These are phyloP conservation scores for Podaxis pistillaris DNA, from an alignment of 768 basidiomycete genomes.

Conservation along the genomic window DNA sequence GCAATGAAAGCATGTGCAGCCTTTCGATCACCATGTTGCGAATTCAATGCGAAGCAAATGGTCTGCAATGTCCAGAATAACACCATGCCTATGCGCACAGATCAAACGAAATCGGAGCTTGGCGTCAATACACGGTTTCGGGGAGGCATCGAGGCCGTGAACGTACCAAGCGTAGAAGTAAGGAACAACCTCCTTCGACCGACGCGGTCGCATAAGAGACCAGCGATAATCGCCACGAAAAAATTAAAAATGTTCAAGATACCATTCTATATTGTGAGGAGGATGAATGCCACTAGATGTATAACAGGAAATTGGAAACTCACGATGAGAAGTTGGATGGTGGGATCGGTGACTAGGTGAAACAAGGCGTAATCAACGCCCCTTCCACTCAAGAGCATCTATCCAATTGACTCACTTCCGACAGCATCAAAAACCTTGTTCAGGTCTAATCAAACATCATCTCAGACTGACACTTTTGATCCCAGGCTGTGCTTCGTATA, in stretches of 20 bases:
- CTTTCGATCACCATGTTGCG: slow-evolving; percentile 35
- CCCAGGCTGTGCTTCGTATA: background rate
- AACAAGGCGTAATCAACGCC: background rate
- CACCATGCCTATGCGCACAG: slow-evolving; percentile 38
- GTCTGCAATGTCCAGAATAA: slow-evolving; percentile 59
- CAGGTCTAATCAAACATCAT: slow-evolving; percentile 31
- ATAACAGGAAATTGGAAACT: slow-evolving; percentile 13
- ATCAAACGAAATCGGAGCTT: slow-evolving; percentile 13
- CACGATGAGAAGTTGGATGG: slow-evolving; percentile 41
- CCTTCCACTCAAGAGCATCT: background rate
- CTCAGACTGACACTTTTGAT: background rate
- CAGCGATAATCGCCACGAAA: slow-evolving; percentile 47
- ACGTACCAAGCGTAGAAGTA: slow-evolving; percentile 38
- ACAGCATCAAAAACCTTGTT: slow-evolving; percentile 53
- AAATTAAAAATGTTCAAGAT: slow-evolving; percentile 57
- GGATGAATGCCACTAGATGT: background rate
- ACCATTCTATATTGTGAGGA: slow-evolving; percentile 40
- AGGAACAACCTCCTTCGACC: slow-evolving; percentile 53
- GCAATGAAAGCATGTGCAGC: slow-evolving; percentile 61
- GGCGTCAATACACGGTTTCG: background rate
- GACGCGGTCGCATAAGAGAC: slow-evolving; percentile 45
- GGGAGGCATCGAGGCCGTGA: background rate
- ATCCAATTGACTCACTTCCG: slow-evolving; percentile 31
- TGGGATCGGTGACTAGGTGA: slow-evolving; percentile 38
- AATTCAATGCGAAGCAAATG: slow-evolving; percentile 39